These are phyloP conservation scores for Aphanomyces stellatus DNA, from an alignment of 352 stramenopile genomes.

Conservation along the genomic window DNA sequence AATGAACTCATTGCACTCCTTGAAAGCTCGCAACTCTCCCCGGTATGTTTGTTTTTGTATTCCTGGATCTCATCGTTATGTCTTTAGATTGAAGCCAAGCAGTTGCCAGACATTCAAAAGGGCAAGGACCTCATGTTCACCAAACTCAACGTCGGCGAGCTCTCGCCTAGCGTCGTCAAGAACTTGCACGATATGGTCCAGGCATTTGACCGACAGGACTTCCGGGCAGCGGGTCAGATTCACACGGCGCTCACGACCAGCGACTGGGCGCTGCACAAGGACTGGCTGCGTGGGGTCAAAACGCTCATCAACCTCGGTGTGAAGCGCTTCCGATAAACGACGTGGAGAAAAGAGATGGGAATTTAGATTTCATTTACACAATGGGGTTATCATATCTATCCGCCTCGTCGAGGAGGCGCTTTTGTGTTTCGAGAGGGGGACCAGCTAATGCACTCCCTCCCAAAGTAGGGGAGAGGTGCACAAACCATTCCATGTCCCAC, in stretches of 20 bases:
- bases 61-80: neutral
- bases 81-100: conserved; percentile 76
- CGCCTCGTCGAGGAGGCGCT: too few relatives aligned
- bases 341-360: neutral
- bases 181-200: conserved; percentile 73
- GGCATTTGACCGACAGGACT: conserved; percentile 71
- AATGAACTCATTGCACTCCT: conserved; percentile 73
- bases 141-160: conserved; percentile 74
- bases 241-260: conserved; percentile 88
- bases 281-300: conserved; percentile 97
- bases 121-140: conserved; percentile 81
- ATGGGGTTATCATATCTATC: too few relatives aligned
- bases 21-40: conserved; percentile 60
- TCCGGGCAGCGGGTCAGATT: conserved; percentile 66
- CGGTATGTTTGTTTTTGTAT: conserved; percentile 40
- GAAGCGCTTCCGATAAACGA: conserved; percentile 81
- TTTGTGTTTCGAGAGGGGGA: neutral
- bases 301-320: conserved; percentile 92
- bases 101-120: conserved; percentile 79
- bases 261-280: conserved; percentile 95
- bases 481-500: conserved; percentile 21
- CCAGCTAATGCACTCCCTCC: neutral
- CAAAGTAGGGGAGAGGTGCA: conserved; percentile 12
- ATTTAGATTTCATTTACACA: neutral
- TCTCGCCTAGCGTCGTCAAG: conserved; percentile 59